Percentiles rank a stretch among this genome's conserved stretches.
Evolutionary conservation across 2,329 filamentous ascomycete species (phyloP).

Genomic region (Aureobasidium sp.): DNA sequence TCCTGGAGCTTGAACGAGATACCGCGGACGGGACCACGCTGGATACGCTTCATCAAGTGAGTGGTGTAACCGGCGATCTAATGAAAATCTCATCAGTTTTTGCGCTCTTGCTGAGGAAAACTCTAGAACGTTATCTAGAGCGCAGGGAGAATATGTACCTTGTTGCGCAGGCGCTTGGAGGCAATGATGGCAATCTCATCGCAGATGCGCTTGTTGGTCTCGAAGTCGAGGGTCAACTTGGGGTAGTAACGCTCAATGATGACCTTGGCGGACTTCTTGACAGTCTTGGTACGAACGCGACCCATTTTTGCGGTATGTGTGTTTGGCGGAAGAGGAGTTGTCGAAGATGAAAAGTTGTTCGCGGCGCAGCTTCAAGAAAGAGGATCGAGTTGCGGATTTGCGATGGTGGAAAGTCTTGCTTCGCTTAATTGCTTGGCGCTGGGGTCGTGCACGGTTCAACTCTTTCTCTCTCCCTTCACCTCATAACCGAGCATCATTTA

Average conservation of each 20-base stretch:
- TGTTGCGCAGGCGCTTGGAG: conserved; percentile 98
- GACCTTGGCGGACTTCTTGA: conserved; percentile 93
- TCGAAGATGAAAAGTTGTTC: conserved; percentile 11
- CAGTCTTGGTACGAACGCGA: conserved; percentile 56
- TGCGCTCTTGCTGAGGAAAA: not conserved
- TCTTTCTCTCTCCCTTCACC: not conserved
- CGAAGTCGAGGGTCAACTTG: conserved; percentile 97
- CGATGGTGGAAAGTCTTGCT: not conserved
- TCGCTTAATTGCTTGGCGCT: conserved; percentile 7
- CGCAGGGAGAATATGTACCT: conserved; percentile 49
- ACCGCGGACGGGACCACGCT: conserved; percentile 97
- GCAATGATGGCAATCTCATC: conserved; percentile 99
- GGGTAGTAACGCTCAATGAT: conserved; percentile 97
- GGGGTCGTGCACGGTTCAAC: not conserved
- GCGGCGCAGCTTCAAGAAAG: conserved; percentile 13
- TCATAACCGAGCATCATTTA: not conserved
- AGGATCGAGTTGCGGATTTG: not conserved
- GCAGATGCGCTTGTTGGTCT: conserved; percentile 99
- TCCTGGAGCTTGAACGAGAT: conserved; percentile 99
- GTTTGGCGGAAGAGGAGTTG: conserved; percentile 16
- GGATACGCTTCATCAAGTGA: conserved; percentile 97
- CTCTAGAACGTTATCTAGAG: conserved; percentile 16
- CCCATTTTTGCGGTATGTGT: conserved; percentile 42
- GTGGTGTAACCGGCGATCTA: conserved; percentile 98
- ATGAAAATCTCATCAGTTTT: not conserved